Base-by-base conservation (phyloP, 2,329 filamentous ascomycete genomes). In the Cyphellophora europaea region DNA sequence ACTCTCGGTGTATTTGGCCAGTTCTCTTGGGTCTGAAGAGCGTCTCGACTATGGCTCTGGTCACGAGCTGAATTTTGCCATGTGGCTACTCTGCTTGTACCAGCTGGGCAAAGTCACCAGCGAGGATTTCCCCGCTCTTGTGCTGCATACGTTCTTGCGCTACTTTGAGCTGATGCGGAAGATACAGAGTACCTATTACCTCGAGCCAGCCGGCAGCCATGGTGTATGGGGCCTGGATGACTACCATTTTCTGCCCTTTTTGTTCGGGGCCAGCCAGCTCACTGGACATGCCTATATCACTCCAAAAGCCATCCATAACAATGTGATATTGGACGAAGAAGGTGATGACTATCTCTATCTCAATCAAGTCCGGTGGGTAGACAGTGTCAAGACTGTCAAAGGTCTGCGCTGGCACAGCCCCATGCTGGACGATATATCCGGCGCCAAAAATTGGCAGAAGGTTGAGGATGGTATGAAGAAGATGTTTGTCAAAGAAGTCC, bases 221-320 rank as follows among this genome's bases (percentile, higher is more conserved):
- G 91, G 91, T 27, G 91, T 98, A 15, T 98, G 91, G 91, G 91
- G 91, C 12, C 67, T 98, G 2, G 91, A 98, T 52, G 91, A 98
- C 58, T 95, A 98, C 61, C 88, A 93, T 48, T 98, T 98, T 61
- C 66, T 95, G 1, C 91, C 93, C 0, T 98, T 96, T 56, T 73
- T 98, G 10, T 93, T 96, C 45, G 91, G 91, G 13, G 87, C 91
- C 21, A 81, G 87, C 15, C 93, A 98, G 60, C 72, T 95, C 12
- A 67, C 91, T 11, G 76, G 84, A 44, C 91, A 98, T 55, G 82
- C 68, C 27, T 94, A 72, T 57, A 83, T 82, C 56, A 93, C 74
- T 18, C 84, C 75, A 30, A 72, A 76, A 52, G 81, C 69, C 15
- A 94, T 98, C 48, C 93, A 98, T 62, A 88, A 93, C 53, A 74